phyloP scores from a whole-genome alignment of 441 rosid genomes.

The Brassica balearica region DNA sequence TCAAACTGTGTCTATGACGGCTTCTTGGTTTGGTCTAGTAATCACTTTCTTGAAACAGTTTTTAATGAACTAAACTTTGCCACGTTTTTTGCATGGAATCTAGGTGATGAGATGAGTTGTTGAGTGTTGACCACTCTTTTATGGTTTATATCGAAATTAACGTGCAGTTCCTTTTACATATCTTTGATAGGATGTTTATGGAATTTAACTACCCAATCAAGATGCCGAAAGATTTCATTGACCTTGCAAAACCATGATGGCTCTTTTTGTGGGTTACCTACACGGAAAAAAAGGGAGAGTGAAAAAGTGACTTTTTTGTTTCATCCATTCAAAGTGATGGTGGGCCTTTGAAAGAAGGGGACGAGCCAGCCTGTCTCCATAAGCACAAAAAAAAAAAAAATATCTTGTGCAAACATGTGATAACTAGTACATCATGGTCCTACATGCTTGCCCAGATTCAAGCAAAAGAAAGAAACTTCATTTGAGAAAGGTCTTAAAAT shows the following conservation, averaged over 20 bases:
- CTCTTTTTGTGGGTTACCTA: conserved; percentile 12
- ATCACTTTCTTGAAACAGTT: too few species aligned
- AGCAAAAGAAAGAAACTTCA: conserved; percentile 20
- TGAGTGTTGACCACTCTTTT: conserved; percentile 4
- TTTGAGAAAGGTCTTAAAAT: neutral
- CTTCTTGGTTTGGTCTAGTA: neutral
- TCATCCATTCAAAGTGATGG: conserved; percentile 34
- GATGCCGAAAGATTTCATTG: conserved; percentile 20
- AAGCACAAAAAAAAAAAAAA: neutral
- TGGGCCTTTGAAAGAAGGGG: conserved; percentile 38
- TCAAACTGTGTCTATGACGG: neutral
- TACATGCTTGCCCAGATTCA: conserved; percentile 36
- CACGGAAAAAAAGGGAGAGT: conserved; percentile 21
- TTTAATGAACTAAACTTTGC: neutral
- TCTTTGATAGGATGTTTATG: conserved; percentile 29
- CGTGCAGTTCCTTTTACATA: conserved; percentile 14
- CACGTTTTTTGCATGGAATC: conserved; percentile 29
- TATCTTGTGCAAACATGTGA: conserved; percentile 36
- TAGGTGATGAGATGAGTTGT: conserved; percentile 18
- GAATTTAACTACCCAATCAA: conserved; percentile 11
- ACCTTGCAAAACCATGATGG: conserved; percentile 18
- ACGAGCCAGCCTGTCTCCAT: conserved; percentile 24
- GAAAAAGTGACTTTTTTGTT: conserved; percentile 21
- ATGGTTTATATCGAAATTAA: conserved; percentile 8
- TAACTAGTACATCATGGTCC: conserved; percentile 31